Base-by-base conservation (phyloP, 495 filamentous ascomycete genomes). In the Penicillium longicatenatum region DNA sequence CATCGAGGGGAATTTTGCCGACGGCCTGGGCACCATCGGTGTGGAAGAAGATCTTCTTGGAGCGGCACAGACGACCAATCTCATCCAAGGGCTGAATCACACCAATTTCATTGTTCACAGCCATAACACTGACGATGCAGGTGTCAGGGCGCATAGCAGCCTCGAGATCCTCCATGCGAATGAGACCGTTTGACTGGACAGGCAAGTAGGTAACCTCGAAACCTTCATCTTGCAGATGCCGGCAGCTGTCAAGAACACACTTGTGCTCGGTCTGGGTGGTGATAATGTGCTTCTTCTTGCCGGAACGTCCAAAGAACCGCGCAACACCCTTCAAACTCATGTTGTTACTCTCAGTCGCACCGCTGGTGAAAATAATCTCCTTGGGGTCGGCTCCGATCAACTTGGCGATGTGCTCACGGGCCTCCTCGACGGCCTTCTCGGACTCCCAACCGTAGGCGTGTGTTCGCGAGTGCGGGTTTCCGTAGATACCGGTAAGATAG, bases 361-460 rank as follows among this genome's bases (percentile, higher is more conserved):
- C 94, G 61, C 92, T 97, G 7, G 94, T 98, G 75, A 97, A 98
- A 67, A 98, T 94, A 58, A 98, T 98, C 66, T 98, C 94, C 74
- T 98, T 98, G 7, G 94, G 80, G 68, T 98, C 90, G 14, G 94
- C 95, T 29, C 95, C 94, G 56, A 98, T 92, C 41, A 98, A 79
- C 20, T 82, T 82, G 8, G 94, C 94, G 57, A 97, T 81, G 65
- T 97, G 80, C 61, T 85, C 82, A 59, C 94, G 83, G 44, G 95
- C 92, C 51, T 90, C 78, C 66, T 98, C 94, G 29, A 94, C 86
- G 6, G 90, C 93, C 70, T 92, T 92, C 63, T 98, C 94, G 46
- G 90, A 94, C 77, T 98, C 94, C 94, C 94, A 98, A 49, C 94
- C 94, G 74, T 98, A 98, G 12, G 94, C 94, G 74, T 98, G 94